Conservation (phyloP, 2,329 filamentous ascomycete species). For the Colletotrichum agaves region DNA sequence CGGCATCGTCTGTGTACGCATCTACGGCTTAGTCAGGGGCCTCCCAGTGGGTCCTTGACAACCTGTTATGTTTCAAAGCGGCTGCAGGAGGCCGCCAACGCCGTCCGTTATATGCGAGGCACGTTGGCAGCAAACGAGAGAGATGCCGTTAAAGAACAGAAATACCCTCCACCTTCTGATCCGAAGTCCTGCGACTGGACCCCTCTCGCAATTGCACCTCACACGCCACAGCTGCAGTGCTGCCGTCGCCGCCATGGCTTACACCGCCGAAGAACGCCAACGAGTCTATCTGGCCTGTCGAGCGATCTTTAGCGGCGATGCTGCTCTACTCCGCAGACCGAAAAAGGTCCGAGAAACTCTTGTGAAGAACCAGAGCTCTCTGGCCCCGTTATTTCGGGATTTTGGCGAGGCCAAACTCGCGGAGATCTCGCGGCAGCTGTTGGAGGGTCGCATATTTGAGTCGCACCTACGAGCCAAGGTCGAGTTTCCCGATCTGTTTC, state of each 20-base stretch:
- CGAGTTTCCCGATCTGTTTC: slow-evolving; percentile 48
- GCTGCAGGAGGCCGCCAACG: too few species aligned
- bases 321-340: slow-evolving; percentile 40
- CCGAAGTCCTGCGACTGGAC: too few species aligned
- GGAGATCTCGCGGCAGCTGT: slow-evolving; percentile 40
- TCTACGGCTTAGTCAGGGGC: too few species aligned
- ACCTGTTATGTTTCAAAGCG: too few species aligned
- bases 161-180: too few species aligned
- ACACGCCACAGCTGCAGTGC: too few species aligned
- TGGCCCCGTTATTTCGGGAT: slow-evolving; percentile 37
- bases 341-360: slow-evolving; percentile 43
- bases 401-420: slow-evolving; percentile 38
- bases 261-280: slow-evolving; percentile 3
- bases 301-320: slow-evolving; percentile 42
- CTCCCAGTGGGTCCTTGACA: too few species aligned
- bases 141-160: too few species aligned
- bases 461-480: slow-evolving; percentile 47
- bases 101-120: too few species aligned
- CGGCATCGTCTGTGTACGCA: too few species aligned
- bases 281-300: slow-evolving; percentile 44
- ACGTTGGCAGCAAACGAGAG: too few species aligned
- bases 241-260: neutral
- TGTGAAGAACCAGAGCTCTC: slow-evolving; percentile 18
- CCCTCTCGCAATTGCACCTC: too few species aligned
- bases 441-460: slow-evolving; percentile 44